Evolutionary conservation across 2,329 filamentous ascomycete genomes (phyloP).

Genomic region (Fusarium hostae): DNA sequence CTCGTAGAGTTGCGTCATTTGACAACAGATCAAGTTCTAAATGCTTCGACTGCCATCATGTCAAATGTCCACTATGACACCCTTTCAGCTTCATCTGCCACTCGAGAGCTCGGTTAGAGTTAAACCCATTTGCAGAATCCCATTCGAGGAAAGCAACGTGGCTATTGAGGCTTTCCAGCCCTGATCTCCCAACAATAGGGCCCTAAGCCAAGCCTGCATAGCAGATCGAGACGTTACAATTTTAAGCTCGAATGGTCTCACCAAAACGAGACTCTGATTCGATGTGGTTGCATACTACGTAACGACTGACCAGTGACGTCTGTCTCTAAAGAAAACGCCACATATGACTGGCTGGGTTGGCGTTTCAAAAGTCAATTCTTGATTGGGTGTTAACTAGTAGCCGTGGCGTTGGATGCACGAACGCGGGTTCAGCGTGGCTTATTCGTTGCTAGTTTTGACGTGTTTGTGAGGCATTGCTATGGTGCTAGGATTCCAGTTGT

Average conservation of each 20-base stretch:
- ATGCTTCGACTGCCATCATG: neutral
- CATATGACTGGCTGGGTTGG: conserved; percentile 6
- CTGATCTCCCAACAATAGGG: neutral
- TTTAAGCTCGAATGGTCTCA: neutral
- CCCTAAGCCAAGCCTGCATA: neutral
- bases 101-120: neutral
- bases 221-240: conserved; percentile 3
- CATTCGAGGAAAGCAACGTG: neutral
- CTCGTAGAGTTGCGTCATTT: neutral
- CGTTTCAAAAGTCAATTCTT: neutral
- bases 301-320: neutral
- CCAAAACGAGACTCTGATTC: neutral
- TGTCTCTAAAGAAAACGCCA: conserved; percentile 1
- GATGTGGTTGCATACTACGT: neutral
- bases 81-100: neutral
- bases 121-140: neutral
- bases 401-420: neutral
- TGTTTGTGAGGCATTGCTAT: conserved; percentile 5
- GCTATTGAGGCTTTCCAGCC: neutral
- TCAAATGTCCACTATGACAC: neutral
- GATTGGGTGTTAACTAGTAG: neutral
- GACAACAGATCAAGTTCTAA: fast-evolving
- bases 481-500: neutral
- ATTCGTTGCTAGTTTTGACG: neutral
- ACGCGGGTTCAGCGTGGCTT: conserved; percentile 2